These are phyloP conservation scores for Pholiota adiposa DNA, from an alignment of 1,284 basidiomycete species.

Conservation along the genomic window DNA sequence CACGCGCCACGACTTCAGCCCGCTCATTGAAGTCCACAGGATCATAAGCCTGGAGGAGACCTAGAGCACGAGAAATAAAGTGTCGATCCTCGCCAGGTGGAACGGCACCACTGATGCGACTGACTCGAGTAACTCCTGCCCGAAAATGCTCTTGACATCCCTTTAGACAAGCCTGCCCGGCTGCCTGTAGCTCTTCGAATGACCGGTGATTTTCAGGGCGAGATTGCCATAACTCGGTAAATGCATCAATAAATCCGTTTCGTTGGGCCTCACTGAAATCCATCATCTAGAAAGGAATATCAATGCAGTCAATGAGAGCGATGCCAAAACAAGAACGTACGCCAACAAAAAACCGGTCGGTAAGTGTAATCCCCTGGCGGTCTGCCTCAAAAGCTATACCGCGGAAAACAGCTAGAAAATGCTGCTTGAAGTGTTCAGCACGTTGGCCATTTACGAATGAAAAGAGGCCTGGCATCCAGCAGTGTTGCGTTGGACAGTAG, in stretches of 20 bases:
- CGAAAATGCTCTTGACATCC: slow-evolving; percentile 3
- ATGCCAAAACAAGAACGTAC: too few relatives aligned
- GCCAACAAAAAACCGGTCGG: neutral
- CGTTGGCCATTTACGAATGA: slow-evolving; percentile 27
- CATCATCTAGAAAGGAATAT: neutral
- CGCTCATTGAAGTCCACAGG: neutral
- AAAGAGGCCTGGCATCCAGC: slow-evolving; percentile 25
- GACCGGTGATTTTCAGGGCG: neutral
- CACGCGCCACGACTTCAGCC: slow-evolving; percentile 5
- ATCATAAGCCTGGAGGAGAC: neutral
- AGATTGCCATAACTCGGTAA: neutral
- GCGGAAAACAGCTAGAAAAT: slow-evolving; percentile 23
- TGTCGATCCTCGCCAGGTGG: neutral
- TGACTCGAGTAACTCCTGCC: slow-evolving; percentile 5
- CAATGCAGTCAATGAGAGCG: neutral
- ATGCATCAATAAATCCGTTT: neutral
- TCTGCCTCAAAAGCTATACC: slow-evolving; percentile 22
- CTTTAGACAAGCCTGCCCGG: neutral
- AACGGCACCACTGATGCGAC: neutral
- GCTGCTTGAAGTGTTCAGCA: slow-evolving; percentile 20
- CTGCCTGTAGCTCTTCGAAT: neutral
- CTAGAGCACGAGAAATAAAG: neutral
- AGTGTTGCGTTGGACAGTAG: too few relatives aligned
- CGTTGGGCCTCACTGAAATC: slow-evolving; percentile 8
- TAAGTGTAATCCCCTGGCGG: neutral